Conservation (phyloP, 805 yeast species). For the Priceomyces medius region DNA sequence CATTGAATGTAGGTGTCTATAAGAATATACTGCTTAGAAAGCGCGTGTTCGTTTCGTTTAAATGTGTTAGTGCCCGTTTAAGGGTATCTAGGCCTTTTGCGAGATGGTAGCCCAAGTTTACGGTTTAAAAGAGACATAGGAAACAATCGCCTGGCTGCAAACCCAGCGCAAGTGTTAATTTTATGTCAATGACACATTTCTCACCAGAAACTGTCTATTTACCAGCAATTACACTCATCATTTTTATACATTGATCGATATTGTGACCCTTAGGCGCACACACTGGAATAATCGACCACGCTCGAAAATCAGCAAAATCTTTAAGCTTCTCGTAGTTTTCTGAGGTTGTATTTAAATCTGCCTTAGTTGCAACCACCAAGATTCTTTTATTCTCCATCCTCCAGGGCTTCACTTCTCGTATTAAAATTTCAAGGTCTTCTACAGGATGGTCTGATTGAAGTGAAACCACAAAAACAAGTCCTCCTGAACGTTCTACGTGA, state of each 20-base stretch:
- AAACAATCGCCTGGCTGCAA: too few relatives aligned
- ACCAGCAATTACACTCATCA: conserved; percentile 66
- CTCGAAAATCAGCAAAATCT: conserved; percentile 35
- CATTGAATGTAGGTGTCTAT: too few relatives aligned
- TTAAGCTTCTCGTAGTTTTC: conserved; percentile 48
- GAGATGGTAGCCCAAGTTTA: too few relatives aligned
- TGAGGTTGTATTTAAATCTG: conserved; percentile 64
- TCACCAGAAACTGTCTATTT: too few relatives aligned
- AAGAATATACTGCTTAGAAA: too few relatives aligned
- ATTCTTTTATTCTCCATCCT: conserved; percentile 61
- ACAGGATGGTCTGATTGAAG: conserved; percentile 69
- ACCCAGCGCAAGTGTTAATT: too few relatives aligned
- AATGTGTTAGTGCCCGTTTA: too few relatives aligned
- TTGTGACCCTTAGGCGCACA: conserved; percentile 77
- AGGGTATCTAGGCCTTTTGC: too few relatives aligned
- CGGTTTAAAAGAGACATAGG: too few relatives aligned
- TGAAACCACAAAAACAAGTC: conserved; percentile 82
- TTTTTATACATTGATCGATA: conserved; percentile 61
- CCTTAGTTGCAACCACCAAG: conserved; percentile 89
- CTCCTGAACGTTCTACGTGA: conserved; percentile 89
- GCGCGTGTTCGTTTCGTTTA: too few relatives aligned
- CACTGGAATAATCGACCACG: conserved; percentile 79
- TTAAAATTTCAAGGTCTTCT: conserved; percentile 58
- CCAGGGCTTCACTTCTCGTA: conserved; percentile 68
- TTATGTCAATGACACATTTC: too few relatives aligned